Evolutionary conservation across 176 grass and related monocot species (phyloP).

Genomic region (Oryza glumipatula): DNA sequence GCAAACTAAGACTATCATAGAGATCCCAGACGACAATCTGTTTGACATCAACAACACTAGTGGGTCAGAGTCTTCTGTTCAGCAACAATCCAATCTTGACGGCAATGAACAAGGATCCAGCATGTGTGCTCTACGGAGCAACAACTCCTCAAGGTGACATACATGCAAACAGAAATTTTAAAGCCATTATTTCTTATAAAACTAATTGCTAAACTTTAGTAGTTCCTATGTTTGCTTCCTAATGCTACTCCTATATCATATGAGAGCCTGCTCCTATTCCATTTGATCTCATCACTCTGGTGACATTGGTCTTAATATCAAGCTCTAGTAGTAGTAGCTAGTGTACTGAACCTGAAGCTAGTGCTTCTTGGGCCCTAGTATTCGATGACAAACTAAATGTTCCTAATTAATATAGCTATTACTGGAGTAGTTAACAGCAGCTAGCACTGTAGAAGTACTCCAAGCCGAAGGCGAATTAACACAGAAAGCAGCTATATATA

Average conservation of each 20-base stretch:
- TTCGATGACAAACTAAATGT: slow-evolving; percentile 29
- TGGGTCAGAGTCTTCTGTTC: slow-evolving; percentile 74
- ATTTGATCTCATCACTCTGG: background rate
- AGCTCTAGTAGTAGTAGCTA: background rate
- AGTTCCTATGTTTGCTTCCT: background rate
- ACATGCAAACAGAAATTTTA: background rate
- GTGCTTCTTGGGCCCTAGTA: background rate
- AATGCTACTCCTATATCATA: slow-evolving; percentile 27
- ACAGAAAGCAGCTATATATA: background rate
- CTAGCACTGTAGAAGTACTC: slow-evolving; percentile 35
- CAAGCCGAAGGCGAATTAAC: slow-evolving; percentile 12
- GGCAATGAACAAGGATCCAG: slow-evolving; percentile 51
- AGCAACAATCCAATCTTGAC: slow-evolving; percentile 50
- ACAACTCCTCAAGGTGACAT: slow-evolving; percentile 76
- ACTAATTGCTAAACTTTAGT: background rate
- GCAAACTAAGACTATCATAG: slow-evolving; percentile 55
- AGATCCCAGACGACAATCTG: slow-evolving; percentile 71
- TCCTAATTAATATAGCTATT: slow-evolving; percentile 27
- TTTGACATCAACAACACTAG: slow-evolving; percentile 51
- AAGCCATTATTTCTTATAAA: background rate
- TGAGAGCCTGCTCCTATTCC: slow-evolving; percentile 12
- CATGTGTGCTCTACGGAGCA: slow-evolving; percentile 65
- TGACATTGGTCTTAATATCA: background rate
- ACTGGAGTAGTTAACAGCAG: slow-evolving; percentile 26
- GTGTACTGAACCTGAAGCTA: background rate